Conservation (phyloP, 2,329 filamentous ascomycete genomes). For the Phialophora expanda region DNA sequence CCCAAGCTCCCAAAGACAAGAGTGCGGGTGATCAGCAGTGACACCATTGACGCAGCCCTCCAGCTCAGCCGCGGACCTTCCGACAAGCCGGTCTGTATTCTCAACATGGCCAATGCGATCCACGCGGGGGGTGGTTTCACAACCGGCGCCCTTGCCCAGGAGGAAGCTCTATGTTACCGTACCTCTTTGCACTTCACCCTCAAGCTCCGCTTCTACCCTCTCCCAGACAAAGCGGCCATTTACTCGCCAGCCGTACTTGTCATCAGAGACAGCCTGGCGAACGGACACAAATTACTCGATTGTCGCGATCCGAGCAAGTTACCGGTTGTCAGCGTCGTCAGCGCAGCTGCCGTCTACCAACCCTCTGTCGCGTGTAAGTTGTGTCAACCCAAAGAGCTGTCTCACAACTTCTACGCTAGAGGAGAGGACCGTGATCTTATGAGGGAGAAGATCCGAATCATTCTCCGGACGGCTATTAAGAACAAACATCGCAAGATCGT, state of each 20-base stretch:
- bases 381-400: slow-evolving; percentile 5
- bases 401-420: slow-evolving; percentile 47
- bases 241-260: slow-evolving; percentile 67
- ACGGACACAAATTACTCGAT: slow-evolving; percentile 56
- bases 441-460: slow-evolving; percentile 67
- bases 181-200: slow-evolving; percentile 52
- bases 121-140: slow-evolving; percentile 68
- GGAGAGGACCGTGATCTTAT: slow-evolving; percentile 58
- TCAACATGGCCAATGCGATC: slow-evolving; percentile 69
- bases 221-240: slow-evolving; percentile 57
- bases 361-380: slow-evolving; percentile 43
- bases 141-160: slow-evolving; percentile 67
- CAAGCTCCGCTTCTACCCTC: slow-evolving; percentile 59
- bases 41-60: slow-evolving; percentile 64
- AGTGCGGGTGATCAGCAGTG: slow-evolving; percentile 61
- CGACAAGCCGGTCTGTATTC: slow-evolving; percentile 58
- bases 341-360: slow-evolving; percentile 60
- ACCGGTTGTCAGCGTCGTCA: slow-evolving; percentile 64
- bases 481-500: slow-evolving; percentile 65
- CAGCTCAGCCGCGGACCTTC: slow-evolving; percentile 42
- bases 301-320: slow-evolving; percentile 44
- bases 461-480: slow-evolving; percentile 64
- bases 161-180: slow-evolving; percentile 71
- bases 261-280: slow-evolving; percentile 58
- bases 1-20: slow-evolving; percentile 47